These are phyloP conservation scores for Penicillium palitans DNA, from an alignment of 2,329 filamentous ascomycete genomes.

Conservation along the genomic window DNA sequence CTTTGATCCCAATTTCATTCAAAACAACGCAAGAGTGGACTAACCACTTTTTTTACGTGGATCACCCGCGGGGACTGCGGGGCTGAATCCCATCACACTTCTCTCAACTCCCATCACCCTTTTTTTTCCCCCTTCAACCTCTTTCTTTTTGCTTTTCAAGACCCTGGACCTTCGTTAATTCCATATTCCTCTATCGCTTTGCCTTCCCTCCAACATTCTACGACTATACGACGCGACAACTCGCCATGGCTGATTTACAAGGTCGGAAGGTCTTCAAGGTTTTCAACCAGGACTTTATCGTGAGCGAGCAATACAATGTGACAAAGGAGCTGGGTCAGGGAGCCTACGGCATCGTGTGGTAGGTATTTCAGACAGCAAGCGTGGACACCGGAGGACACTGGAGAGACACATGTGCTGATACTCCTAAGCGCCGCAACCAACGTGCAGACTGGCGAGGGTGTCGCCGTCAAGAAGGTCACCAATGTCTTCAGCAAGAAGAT, in stretches of 20 bases:
- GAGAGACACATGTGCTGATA: neutral
- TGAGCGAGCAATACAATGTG: constrained; percentile 96
- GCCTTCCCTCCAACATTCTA: neutral
- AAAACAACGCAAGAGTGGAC: neutral
- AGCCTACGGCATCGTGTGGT: constrained; percentile 99
- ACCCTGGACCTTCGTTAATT: neutral
- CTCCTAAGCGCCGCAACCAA: constrained; percentile 79
- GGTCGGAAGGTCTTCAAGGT: constrained; percentile 97
- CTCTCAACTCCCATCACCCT: constrained; percentile 12
- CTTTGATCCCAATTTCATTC: neutral
- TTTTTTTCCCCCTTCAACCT: constrained; percentile 14
- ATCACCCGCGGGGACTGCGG: constrained; percentile 29
- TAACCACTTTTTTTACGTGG: constrained; percentile 5
- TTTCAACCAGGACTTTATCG: constrained; percentile 99
- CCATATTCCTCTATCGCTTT: constrained; percentile 4
- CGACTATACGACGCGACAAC: constrained; percentile 4
- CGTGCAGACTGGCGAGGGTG: constrained; percentile 83
- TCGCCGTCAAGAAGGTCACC: constrained; percentile 99
- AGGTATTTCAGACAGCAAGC: constrained; percentile 34
- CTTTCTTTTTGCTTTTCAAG: constrained; percentile 9
- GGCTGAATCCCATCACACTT: constrained; percentile 26
- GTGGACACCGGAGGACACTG: neutral
- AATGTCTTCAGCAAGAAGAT: constrained; percentile 99
- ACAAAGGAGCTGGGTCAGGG: constrained; percentile 98
- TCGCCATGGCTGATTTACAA: constrained; percentile 59